A percentile compares a stretch with the other conserved stretches of the same genome.
Conservation (phyloP, 306 rosid genomes). For the Lablab purpureus region DNA sequence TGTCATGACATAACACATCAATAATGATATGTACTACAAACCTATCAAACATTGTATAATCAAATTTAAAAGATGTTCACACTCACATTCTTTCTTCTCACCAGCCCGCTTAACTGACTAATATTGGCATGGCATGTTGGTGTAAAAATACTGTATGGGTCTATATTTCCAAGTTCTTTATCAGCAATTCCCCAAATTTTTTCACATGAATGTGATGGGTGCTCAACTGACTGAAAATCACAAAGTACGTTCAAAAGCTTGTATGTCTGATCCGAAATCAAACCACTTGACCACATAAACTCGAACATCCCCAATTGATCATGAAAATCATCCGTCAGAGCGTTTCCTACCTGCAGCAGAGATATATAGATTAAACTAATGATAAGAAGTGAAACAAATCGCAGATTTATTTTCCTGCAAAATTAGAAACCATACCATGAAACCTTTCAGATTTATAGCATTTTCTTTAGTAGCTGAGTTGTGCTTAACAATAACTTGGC, state of each 20-base stretch:
- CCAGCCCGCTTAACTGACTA: slow-evolving; percentile 60
- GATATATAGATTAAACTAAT: slow-evolving; percentile 17
- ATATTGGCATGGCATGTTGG: slow-evolving; percentile 61
- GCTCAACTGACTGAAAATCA: slow-evolving; percentile 58
- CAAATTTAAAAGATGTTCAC: not conserved
- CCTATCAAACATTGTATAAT: not conserved
- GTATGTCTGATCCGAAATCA: slow-evolving; percentile 91
- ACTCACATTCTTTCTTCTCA: slow-evolving; percentile 76
- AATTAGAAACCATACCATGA: slow-evolving; percentile 64
- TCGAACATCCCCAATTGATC: slow-evolving; percentile 81
- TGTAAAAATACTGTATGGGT: slow-evolving; percentile 83
- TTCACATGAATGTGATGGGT: slow-evolving; percentile 65
- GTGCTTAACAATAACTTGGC: slow-evolving; percentile 79
- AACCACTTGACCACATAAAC: slow-evolving; percentile 90
- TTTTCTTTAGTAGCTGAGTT: slow-evolving; percentile 56
- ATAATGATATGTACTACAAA: slow-evolving; percentile 32
- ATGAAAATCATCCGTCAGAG: slow-evolving; percentile 79
- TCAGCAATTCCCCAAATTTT: slow-evolving; percentile 53
- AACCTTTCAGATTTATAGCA: slow-evolving; percentile 82
- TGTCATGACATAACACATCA: slow-evolving; percentile 41
- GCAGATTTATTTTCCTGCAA: slow-evolving; percentile 11
- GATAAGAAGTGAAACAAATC: slow-evolving; percentile 10
- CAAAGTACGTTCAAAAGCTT: slow-evolving; percentile 67
- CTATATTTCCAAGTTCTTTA: slow-evolving; percentile 76
- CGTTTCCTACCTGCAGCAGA: slow-evolving; percentile 89